A percentile compares a stretch with the other conserved stretches of the same genome.
Evolutionary conservation across 164 flowering plant species (phyloP).

Genomic region (Macadamia tetraphylla): DNA sequence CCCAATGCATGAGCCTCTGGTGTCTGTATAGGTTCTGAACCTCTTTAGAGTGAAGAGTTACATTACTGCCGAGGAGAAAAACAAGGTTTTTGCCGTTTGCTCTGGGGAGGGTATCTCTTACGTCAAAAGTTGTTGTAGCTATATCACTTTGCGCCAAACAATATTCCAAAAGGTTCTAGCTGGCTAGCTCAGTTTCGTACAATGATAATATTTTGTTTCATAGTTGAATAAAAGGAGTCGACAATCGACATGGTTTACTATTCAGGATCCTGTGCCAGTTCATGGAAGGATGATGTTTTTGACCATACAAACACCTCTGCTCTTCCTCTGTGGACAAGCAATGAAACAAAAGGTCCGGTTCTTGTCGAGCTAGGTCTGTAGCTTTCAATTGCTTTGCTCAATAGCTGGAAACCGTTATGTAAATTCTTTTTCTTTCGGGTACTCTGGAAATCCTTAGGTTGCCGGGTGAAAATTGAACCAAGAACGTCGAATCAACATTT

Average conservation of each 20-base stretch:
- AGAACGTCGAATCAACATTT: no score
- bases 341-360: no score
- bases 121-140: constrained; percentile 7
- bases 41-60: not conserved
- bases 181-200: constrained; percentile 8
- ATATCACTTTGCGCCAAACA: not conserved
- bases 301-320: no score
- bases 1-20: not conserved
- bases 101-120: not conserved
- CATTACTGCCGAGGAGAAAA: not conserved
- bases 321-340: no score
- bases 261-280: constrained; percentile 5
- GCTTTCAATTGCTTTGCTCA: no score
- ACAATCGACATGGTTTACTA: not conserved
- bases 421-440: no score
- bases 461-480: no score
- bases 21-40: not conserved
- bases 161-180: constrained; percentile 13
- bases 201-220: constrained; percentile 2
- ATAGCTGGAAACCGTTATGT: no score
- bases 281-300: not conserved
- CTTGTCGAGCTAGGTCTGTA: no score
- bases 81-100: not conserved
- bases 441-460: no score
- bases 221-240: constrained; percentile 7